Conservation (phyloP, 352 stramenopile species). For the Discostella stelligera region DNA sequence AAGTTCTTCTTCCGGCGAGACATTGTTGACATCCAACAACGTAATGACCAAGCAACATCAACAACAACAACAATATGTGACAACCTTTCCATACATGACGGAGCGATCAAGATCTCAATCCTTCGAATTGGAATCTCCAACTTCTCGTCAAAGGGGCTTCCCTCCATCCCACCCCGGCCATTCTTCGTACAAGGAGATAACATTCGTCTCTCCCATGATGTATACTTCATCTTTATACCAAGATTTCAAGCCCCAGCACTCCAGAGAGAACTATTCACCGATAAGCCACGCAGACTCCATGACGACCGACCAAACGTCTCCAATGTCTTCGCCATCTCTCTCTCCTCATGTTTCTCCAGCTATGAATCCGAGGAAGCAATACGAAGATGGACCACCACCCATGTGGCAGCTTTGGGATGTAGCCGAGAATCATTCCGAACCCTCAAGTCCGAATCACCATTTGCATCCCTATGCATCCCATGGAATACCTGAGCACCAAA, state of each 20-base stretch:
- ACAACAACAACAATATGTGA: background rate
- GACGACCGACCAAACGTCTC: slow-evolving; percentile 44
- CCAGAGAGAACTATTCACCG: slow-evolving; percentile 27
- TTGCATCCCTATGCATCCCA: slow-evolving; percentile 8
- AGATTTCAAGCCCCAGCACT: slow-evolving; percentile 11
- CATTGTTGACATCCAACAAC: slow-evolving; percentile 39
- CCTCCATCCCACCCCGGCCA: slow-evolving; percentile 18
- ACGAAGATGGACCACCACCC: slow-evolving; percentile 11
- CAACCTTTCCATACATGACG: slow-evolving; percentile 7
- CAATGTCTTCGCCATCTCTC: slow-evolving; percentile 37
- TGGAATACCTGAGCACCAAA: slow-evolving; percentile 13
- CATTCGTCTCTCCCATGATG: slow-evolving; percentile 33
- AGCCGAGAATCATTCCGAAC: slow-evolving; percentile 37
- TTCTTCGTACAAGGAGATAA: slow-evolving; percentile 10
- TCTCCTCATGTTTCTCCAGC: slow-evolving; percentile 16
- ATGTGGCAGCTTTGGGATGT: slow-evolving; percentile 38
- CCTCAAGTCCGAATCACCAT: slow-evolving; percentile 8
- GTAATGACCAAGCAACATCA: background rate
- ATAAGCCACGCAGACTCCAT: slow-evolving; percentile 35
- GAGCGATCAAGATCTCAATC: slow-evolving; percentile 3
- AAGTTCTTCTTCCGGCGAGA: slow-evolving; percentile 31
- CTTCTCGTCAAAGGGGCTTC: slow-evolving; percentile 14
- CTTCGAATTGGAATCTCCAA: slow-evolving; percentile 1
- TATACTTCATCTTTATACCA: slow-evolving; percentile 14
- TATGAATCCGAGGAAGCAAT: slow-evolving; percentile 10